These are phyloP conservation scores for Citrus cavaleriei DNA, from an alignment of 345 rosid species.

Conservation along the genomic window DNA sequence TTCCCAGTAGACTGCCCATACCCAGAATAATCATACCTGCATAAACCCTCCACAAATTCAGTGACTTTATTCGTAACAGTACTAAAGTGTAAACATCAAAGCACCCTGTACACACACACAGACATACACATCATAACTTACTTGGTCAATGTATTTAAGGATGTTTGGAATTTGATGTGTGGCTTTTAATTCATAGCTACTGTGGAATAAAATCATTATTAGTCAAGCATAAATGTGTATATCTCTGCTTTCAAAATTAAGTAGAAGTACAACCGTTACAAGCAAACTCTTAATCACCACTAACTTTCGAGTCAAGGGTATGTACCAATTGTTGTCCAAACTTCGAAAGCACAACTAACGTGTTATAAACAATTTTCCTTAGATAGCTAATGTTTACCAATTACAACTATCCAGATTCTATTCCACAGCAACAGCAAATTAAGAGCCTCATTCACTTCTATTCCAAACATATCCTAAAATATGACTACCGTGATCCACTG, in stretches of 20 bases:
- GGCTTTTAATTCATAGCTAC: not conserved
- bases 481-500: not conserved
- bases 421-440: not conserved
- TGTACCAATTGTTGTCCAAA: not conserved
- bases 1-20: slow-evolving; percentile 86
- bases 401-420: not conserved
- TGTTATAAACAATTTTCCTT: not conserved
- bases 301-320: not conserved
- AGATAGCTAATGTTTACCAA: not conserved
- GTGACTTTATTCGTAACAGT: not conserved
- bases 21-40: slow-evolving; percentile 94
- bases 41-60: not conserved
- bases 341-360: not conserved
- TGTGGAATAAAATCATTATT: not conserved
- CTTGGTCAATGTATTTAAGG: not conserved
- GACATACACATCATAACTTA: not conserved
- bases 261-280: not conserved
- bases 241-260: not conserved
- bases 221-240: not conserved
- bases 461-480: not conserved
- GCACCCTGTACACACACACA: not conserved
- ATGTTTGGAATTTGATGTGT: not conserved
- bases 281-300: not conserved
- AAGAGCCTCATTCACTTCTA: not conserved
- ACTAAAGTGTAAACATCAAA: not conserved